Base-by-base conservation (phyloP, 345 rosid species). In the Erodium maritimum region DNA sequence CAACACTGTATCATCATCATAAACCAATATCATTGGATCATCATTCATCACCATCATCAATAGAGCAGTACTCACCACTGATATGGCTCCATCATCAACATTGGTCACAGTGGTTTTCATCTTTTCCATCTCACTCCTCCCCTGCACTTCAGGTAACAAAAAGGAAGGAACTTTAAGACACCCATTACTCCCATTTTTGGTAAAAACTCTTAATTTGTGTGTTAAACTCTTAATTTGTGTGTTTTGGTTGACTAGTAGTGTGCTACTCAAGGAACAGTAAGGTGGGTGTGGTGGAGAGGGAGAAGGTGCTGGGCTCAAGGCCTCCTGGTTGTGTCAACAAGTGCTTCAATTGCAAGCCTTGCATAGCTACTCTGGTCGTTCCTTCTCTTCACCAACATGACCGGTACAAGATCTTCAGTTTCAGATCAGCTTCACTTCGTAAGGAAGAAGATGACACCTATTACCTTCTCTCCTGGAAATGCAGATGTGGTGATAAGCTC, bases 391-490 rank as follows among this genome's bases (percentile, higher is more conserved):
- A 51, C 1, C 24, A 50, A 17, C 19, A 50, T 2, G 16, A 46
- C 17, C 57, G 50, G 45, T 29, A n/a, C n/a, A n/a, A 46, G 51
- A 21, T 48, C 7, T 16, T 17, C 5, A 29, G 8, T 21, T 9
- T 50, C 3, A 19, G 42, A 21, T 22, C 20, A 46, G n/a, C 62
- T 17, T 24, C 52, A 50, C 9, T 21, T 21, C 19, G 19, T 1
- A 59, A 58, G 5, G 62, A 55, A 45, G 62, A 64, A n/a, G 67
- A 63, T 55, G 75, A 61, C 19, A 52, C 62, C 29, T 88, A 83
- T 64, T 88, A 88, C 72, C 96, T 74, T 50, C 84, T 83, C 5
- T 73, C 75, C 5, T 82, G 96, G 93, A 75, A 80, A 65, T 85
- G 93, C 75, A 76, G 62, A 72, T 88, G 96, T 59, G 85, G 83